Percentiles rank a stretch among this genome's conserved stretches.
Evolutionary conservation across 2,329 filamentous ascomycete species (phyloP).

Genomic region (Uncinocarpus reesii): DNA sequence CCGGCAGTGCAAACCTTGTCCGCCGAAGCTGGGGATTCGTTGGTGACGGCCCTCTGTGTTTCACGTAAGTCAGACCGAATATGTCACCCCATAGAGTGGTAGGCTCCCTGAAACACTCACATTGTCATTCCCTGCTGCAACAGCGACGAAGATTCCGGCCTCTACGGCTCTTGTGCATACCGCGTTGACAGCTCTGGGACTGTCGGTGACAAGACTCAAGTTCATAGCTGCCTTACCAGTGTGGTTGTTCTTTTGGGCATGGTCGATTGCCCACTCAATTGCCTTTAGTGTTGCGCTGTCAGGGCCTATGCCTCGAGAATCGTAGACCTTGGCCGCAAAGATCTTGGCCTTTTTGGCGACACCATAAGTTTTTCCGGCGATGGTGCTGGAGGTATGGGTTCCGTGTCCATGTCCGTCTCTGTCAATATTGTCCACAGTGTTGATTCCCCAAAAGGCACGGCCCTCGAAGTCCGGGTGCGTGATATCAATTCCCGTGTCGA

Average conservation of each 20-base stretch:
- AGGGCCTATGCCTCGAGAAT: constrained; percentile 37
- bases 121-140: constrained; percentile 35
- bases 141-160: constrained; percentile 33
- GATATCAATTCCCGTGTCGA: constrained; percentile 33
- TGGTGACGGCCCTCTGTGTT: constrained; percentile 20
- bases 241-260: constrained; percentile 25
- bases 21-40: constrained; percentile 33
- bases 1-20: constrained; percentile 34
- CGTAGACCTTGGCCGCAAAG: constrained; percentile 43
- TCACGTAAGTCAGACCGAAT: constrained; percentile 20
- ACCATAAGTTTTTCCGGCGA: constrained; percentile 29
- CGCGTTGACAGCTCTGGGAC: constrained; percentile 30
- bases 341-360: constrained; percentile 32
- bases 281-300: constrained; percentile 41
- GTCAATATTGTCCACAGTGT: constrained; percentile 22
- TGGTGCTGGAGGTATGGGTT: constrained; percentile 33
- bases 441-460: constrained; percentile 29
- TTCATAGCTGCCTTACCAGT: constrained; percentile 27
- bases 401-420: constrained; percentile 29
- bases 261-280: constrained; percentile 34
- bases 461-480: constrained; percentile 29
- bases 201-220: constrained; percentile 29
- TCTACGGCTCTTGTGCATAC: constrained; percentile 30
- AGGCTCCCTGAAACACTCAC: constrained; percentile 16
- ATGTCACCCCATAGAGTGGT: background rate